Percentiles rank a stretch among this genome's conserved stretches.
These are phyloP conservation scores for Boletus huronensis DNA, from an alignment of 768 basidiomycete genomes.

Conservation along the genomic window DNA sequence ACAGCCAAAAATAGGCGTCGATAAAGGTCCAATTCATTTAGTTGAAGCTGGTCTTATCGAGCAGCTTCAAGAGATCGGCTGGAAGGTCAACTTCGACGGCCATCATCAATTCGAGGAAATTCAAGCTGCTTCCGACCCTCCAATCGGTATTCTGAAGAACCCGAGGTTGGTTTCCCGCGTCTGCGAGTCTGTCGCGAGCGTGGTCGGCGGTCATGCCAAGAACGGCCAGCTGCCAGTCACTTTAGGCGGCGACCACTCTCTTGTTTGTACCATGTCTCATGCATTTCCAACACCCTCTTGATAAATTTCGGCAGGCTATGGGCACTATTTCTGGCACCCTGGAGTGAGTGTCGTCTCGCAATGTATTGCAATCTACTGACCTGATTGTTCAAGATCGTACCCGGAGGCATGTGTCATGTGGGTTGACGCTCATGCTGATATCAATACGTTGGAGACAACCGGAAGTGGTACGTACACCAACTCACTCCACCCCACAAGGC, in stretches of 20 bases:
- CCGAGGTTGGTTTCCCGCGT: constrained; percentile 85
- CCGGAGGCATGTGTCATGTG: constrained; percentile 87
- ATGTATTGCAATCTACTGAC: constrained; percentile 1
- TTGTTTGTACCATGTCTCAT: constrained; percentile 47
- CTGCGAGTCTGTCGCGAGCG: constrained; percentile 70
- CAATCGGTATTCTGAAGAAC: constrained; percentile 87
- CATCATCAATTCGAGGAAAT: constrained; percentile 87
- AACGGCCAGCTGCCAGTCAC: constrained; percentile 85
- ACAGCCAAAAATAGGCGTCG: constrained; percentile 77
- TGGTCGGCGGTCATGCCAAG: constrained; percentile 70
- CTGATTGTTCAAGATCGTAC: constrained; percentile 46
- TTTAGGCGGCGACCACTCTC: constrained; percentile 93
- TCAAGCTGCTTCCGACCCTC: constrained; percentile 48
- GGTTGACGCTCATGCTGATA: constrained; percentile 97
- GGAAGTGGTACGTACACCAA: constrained; percentile 50
- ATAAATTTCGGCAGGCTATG: constrained; percentile 55
- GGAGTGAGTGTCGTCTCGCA: constrained; percentile 41
- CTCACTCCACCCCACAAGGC: neutral
- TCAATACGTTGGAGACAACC: constrained; percentile 86
- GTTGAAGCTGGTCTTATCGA: constrained; percentile 80
- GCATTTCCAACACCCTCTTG: constrained; percentile 3
- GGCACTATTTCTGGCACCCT: constrained; percentile 92
- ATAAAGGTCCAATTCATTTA: constrained; percentile 84
- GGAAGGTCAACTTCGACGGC: constrained; percentile 87
- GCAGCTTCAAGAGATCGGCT: constrained; percentile 77